Base-by-base conservation (phyloP, 176 grass and related monocot species). In the Oryza punctata region DNA sequence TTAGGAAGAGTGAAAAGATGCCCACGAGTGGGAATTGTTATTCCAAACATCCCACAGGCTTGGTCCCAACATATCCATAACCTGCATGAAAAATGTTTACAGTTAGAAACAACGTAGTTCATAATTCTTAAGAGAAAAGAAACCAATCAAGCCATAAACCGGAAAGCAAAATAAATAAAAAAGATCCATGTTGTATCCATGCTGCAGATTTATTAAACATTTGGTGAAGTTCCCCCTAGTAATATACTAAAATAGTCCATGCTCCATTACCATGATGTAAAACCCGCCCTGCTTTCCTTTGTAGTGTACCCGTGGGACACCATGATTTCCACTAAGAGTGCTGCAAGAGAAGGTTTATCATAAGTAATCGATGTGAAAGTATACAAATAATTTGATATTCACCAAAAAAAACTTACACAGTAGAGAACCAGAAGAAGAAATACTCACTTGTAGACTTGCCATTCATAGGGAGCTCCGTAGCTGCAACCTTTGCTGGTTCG, bases 21-120 rank as follows among this genome's bases (percentile, higher is more conserved):
- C 91, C 69, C 68, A 98, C 96, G 88, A 89, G 44, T 93, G 92
- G 18, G 95, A 91, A 84, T 93, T 97, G 72, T 92, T 95, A 90
- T 95, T 98, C 95, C 95, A 98, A 78, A 91, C 88, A 88, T 98
- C 95, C 95, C 95, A 98, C 28, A 98, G 81, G 88, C 95, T 98
- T 60, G 95, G 95, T 30, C 95, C 95, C 78, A 98, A 72, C 75
- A 98, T 94, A 89, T 98, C 95, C 95, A 98, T 98, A 84, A 95
- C 76, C 89, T 87, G 41, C 50, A 87, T n/a, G 16, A 65, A 75
- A 63, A 87, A 30, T 40, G 2, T 65, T 5, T 33, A 63, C 0
- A 23, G 49, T 29, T 76, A 65, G 8, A 71, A 30, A 18, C 25
- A 67, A 83, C 16, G 21, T 60, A 72, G 32, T 65, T 65, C 32